phyloP scores from a whole-genome alignment of 805 yeast species.

The Kluyveromyces siamensis region DNA sequence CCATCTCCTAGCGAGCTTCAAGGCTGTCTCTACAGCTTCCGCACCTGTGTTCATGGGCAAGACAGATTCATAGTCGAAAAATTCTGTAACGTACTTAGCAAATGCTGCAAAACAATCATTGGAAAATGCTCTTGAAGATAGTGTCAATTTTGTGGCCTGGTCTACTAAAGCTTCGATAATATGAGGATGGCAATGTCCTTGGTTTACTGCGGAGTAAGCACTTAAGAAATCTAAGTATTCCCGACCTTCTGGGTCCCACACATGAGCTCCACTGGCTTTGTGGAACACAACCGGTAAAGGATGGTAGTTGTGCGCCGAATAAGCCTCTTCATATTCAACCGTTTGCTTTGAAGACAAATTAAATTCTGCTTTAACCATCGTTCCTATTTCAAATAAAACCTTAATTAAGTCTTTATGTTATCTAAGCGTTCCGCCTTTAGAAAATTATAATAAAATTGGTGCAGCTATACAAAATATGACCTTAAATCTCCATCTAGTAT shows the following conservation, averaged over 20 bases:
- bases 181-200: conserved; percentile 96
- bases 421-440: too few species aligned
- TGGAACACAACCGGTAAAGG: conserved; percentile 92
- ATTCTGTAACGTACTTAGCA: conserved; percentile 83
- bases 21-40: conserved; percentile 93
- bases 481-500: too few species aligned
- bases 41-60: conserved; percentile 99
- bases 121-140: conserved; percentile 88
- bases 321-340: conserved; percentile 57
- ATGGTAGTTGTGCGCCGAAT: conserved; percentile 95
- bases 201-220: conserved; percentile 95
- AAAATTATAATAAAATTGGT: too few species aligned
- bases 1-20: conserved; percentile 95
- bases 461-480: too few species aligned
- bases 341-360: conserved; percentile 58
- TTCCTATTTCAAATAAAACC: background rate
- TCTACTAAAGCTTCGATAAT: conserved; percentile 76
- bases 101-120: conserved; percentile 79
- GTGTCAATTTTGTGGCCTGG: conserved; percentile 76
- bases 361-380: conserved; percentile 8
- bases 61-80: conserved; percentile 83
- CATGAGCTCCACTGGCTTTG: conserved; percentile 82
- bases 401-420: too few species aligned
- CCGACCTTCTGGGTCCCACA: conserved; percentile 97
- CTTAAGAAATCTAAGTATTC: conserved; percentile 88